A percentile compares a stretch with the other conserved stretches of the same genome.
phyloP scores from a whole-genome alignment of 2,329 filamentous ascomycete species.

The Periconia digitata region DNA sequence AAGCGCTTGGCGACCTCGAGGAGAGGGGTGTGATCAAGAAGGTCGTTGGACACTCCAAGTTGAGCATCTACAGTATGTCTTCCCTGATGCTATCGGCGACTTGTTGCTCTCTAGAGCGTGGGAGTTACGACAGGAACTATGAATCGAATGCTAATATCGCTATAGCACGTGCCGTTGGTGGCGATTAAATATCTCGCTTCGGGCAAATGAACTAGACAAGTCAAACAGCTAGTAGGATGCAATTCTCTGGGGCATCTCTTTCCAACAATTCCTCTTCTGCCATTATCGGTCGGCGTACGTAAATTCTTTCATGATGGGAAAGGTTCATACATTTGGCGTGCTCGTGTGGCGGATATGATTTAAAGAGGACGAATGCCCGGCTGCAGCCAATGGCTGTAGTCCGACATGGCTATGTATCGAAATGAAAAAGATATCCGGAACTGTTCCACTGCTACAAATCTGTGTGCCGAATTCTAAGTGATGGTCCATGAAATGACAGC shows the following conservation, averaged over 20 bases:
- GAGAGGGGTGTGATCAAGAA: slow-evolving; percentile 99
- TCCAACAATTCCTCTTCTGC: slow-evolving; percentile 38
- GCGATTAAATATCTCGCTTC: slow-evolving; percentile 33
- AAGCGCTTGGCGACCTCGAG: slow-evolving; percentile 89
- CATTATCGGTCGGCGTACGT: slow-evolving; percentile 32
- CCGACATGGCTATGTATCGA: slow-evolving; percentile 35
- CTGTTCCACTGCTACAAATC: slow-evolving; percentile 5
- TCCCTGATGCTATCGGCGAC: too few relatives aligned
- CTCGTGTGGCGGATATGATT: slow-evolving; percentile 34
- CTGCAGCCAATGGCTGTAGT: slow-evolving; percentile 18
- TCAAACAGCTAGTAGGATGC: slow-evolving; percentile 16
- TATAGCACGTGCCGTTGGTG: slow-evolving; percentile 42
- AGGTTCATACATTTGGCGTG: slow-evolving; percentile 34
- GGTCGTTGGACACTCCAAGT: slow-evolving; percentile 92
- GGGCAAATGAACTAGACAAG: slow-evolving; percentile 17
- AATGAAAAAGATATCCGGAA: slow-evolving; percentile 37
- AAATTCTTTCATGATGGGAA: slow-evolving; percentile 31
- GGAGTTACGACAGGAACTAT: background rate
- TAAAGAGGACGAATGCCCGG: slow-evolving; percentile 28
- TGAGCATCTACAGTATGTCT: slow-evolving; percentile 93
- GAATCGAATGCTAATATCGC: slow-evolving; percentile 17
- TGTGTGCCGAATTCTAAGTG: too few relatives aligned
- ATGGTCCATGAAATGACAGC: too few relatives aligned
- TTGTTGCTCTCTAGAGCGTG: background rate
- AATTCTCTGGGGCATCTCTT: slow-evolving; percentile 30